phyloP scores from a whole-genome alignment of 2,329 filamentous ascomycete species.

The Cytospora schulzeri region DNA sequence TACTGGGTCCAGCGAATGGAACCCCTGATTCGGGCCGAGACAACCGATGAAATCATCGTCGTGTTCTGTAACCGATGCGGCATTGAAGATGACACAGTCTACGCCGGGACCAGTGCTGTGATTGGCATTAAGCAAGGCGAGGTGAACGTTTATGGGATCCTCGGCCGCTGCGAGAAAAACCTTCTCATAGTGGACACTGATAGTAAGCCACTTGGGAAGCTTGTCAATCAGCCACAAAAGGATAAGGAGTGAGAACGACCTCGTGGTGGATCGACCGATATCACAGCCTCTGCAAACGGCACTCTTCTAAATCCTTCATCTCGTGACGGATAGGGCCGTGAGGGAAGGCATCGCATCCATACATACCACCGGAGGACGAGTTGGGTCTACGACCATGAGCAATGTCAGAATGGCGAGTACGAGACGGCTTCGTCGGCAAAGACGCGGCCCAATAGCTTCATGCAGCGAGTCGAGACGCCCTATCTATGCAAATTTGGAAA shows the following conservation, averaged over 20 bases:
- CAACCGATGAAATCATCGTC: constrained; percentile 63
- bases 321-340: background rate
- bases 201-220: constrained; percentile 45
- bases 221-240: constrained; percentile 38
- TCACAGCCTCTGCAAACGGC: constrained; percentile 4
- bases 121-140: constrained; percentile 66
- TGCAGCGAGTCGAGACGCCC: background rate
- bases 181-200: constrained; percentile 69
- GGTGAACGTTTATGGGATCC: constrained; percentile 68
- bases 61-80: constrained; percentile 74
- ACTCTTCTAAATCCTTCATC: background rate
- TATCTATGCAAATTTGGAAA: background rate
- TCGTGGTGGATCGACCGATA: constrained; percentile 31
- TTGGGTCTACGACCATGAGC: background rate
- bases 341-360: background rate
- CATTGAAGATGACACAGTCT: constrained; percentile 64
- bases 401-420: background rate
- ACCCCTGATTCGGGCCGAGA: constrained; percentile 59
- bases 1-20: constrained; percentile 77
- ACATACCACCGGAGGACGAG: background rate
- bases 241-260: constrained; percentile 3
- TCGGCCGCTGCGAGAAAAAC: constrained; percentile 71
- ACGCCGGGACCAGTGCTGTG: constrained; percentile 74
- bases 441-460: background rate
- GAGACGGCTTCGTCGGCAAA: background rate